Evolutionary conservation across 2,329 filamentous ascomycete species (phyloP).

Genomic region (Zalaria obscura): DNA sequence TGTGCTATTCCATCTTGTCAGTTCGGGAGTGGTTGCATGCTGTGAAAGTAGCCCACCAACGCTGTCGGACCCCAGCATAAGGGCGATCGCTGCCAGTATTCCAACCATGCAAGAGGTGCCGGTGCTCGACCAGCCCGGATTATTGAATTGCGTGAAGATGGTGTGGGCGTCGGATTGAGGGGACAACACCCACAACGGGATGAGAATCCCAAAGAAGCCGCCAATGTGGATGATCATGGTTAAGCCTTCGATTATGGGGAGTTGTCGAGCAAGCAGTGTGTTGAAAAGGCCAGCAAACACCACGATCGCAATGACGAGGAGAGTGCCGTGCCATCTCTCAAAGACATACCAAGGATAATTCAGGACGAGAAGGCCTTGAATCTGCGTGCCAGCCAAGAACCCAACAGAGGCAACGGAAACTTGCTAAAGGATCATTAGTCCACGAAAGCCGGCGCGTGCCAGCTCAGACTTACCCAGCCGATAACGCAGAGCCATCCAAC

Average conservation of each 20-base stretch:
- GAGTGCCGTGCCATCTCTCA: conserved; percentile 24
- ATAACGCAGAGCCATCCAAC: conserved; percentile 27
- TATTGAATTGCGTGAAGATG: conserved; percentile 22
- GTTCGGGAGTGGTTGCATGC: conserved; percentile 25
- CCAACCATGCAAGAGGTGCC: conserved; percentile 28
- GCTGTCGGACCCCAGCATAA: conserved; percentile 17
- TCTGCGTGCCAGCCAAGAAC: conserved; percentile 9
- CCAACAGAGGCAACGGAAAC: conserved; percentile 10
- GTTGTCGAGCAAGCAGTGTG: conserved; percentile 18
- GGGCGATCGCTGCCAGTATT: conserved; percentile 22
- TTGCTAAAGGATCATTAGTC: conserved; percentile 9
- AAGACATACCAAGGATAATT: conserved; percentile 19
- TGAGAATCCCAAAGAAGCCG: conserved; percentile 21
- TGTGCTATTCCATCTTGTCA: conserved; percentile 12
- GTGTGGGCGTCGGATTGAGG: conserved; percentile 14
- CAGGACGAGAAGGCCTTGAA: conserved; percentile 16
- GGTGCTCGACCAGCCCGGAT: conserved; percentile 25
- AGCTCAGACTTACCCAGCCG: conserved; percentile 16
- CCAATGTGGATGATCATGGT: conserved; percentile 26
- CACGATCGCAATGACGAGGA: conserved; percentile 22
- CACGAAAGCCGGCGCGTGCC: no score
- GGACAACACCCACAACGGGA: conserved; percentile 17
- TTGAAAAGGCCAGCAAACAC: conserved; percentile 20
- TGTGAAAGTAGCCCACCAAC: no score
- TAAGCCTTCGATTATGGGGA: conserved; percentile 21